phyloP scores from a whole-genome alignment of 108 stramenopile genomes.

The Mayamaea pseudoterrestris region DNA sequence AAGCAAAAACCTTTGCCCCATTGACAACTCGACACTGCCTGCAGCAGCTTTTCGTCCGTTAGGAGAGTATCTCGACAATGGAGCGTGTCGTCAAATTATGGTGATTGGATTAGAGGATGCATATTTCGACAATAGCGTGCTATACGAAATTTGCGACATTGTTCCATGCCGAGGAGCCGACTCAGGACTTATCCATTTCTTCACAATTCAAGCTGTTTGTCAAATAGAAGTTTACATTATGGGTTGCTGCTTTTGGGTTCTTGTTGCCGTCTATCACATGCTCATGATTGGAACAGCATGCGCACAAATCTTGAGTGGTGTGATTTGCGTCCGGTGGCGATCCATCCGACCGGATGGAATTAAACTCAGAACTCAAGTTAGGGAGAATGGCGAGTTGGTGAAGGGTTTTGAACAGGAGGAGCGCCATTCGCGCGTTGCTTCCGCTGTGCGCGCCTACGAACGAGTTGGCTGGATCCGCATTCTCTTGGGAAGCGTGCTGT shows the following conservation, averaged over 20 bases:
- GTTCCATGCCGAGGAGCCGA: conserved; percentile 23
- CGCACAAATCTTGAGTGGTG: conserved; percentile 18
- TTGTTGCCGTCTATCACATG: conserved; percentile 11
- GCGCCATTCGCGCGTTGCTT: conserved; percentile 3
- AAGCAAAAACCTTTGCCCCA: conserved; percentile 13
- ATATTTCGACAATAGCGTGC: conserved; percentile 8
- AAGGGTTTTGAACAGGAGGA: conserved; percentile 9
- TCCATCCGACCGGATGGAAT: conserved; percentile 18
- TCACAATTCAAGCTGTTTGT: conserved; percentile 20
- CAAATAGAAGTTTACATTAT: conserved; percentile 23
- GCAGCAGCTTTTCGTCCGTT: conserved; percentile 3
- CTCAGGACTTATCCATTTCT: conserved; percentile 2
- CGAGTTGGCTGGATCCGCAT: conserved; percentile 12
- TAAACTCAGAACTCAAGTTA: conserved; percentile 9
- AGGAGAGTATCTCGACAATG: neutral
- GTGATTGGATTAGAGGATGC: conserved; percentile 16
- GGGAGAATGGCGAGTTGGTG: conserved; percentile 19
- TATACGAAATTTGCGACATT: conserved; percentile 8
- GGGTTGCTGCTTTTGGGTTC: conserved; percentile 11
- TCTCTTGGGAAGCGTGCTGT: conserved; percentile 2
- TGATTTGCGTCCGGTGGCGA: conserved; percentile 20
- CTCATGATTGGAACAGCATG: conserved; percentile 10
- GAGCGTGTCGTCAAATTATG: neutral
- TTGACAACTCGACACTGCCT: conserved; percentile 7
- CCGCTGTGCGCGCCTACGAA: conserved; percentile 17